A percentile compares a stretch with the other conserved stretches of the same genome.
phyloP scores from a whole-genome alignment of 2,329 filamentous ascomycete species.

The Dactylonectria macrodidyma region DNA sequence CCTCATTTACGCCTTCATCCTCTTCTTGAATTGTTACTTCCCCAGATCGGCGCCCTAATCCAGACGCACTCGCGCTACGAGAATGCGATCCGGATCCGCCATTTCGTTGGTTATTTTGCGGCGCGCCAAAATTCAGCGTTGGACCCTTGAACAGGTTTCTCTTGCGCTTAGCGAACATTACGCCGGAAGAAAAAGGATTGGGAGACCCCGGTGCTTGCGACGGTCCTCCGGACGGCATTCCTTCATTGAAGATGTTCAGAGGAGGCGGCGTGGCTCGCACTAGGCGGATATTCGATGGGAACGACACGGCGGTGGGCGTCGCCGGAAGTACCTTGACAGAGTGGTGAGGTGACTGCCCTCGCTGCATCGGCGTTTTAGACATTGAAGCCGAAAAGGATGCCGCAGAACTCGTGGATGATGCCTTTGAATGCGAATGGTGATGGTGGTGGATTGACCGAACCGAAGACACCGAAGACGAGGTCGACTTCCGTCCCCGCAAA shows the following conservation, averaged over 20 bases:
- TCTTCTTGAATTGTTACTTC: conserved; percentile 82
- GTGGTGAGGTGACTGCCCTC: conserved; percentile 84
- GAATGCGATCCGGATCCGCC: conserved; percentile 59
- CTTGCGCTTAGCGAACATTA: conserved; percentile 87
- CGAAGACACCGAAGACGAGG: conserved; percentile 93
- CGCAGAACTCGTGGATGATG: conserved; percentile 90
- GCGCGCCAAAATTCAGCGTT: conserved; percentile 70
- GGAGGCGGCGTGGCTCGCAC: conserved; percentile 74
- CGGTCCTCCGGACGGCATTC: conserved; percentile 61
- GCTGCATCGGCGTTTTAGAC: conserved; percentile 75
- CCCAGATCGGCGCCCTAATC: conserved; percentile 76
- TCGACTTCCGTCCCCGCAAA: conserved; percentile 92
- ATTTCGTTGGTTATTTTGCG: conserved; percentile 54
- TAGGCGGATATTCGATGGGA: conserved; percentile 89
- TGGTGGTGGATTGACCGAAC: conserved; percentile 92
- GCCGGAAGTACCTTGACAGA: conserved; percentile 96
- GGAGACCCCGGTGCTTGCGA: conserved; percentile 66
- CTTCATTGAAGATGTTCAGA: conserved; percentile 71
- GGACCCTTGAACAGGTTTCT: conserved; percentile 88
- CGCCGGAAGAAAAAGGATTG: conserved; percentile 72
- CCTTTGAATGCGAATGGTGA: conserved; percentile 91
- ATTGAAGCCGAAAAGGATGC: conserved; percentile 80
- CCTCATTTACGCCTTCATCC: conserved; percentile 66
- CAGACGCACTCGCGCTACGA: conserved; percentile 74
- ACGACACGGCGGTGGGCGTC: conserved; percentile 81